Percentiles rank a stretch among this genome's conserved stretches.
These are phyloP conservation scores for Pyricularia pennisetigena DNA, from an alignment of 2,329 filamentous ascomycete species.

Conservation along the genomic window DNA sequence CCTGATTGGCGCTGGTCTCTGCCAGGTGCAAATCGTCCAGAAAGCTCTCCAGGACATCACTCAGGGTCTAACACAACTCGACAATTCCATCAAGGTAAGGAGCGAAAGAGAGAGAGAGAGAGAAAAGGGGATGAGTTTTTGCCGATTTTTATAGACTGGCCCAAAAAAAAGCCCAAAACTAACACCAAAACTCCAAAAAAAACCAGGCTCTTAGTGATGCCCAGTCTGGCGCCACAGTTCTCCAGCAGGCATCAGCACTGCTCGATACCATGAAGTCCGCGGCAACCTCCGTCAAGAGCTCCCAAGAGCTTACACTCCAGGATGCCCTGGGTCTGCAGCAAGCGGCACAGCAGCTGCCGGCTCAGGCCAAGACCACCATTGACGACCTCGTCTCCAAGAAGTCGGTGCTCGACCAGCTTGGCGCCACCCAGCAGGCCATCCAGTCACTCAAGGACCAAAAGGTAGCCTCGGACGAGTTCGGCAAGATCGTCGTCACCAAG, in stretches of 20 bases:
- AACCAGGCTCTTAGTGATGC: background rate
- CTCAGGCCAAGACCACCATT: slow-evolving; percentile 13
- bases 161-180: background rate
- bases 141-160: too few species aligned
- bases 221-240: background rate
- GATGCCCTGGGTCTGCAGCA: slow-evolving; percentile 14
- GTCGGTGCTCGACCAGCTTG: slow-evolving; percentile 16
- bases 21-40: slow-evolving; percentile 47
- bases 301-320: slow-evolving; percentile 13
- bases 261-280: slow-evolving; percentile 12
- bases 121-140: too few species aligned
- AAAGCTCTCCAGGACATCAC: slow-evolving; percentile 49
- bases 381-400: slow-evolving; percentile 15
- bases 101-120: too few species aligned
- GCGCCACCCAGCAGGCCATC: slow-evolving; percentile 15
- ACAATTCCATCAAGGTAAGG: slow-evolving; percentile 12
- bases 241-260: background rate
- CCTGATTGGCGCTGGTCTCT: slow-evolving; percentile 29
- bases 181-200: background rate
- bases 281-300: background rate
- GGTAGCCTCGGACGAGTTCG: slow-evolving; percentile 20
- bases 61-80: slow-evolving; percentile 45
- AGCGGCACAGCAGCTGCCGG: slow-evolving; percentile 12
- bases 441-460: slow-evolving; percentile 16
- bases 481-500: slow-evolving; percentile 16